Base-by-base conservation (phyloP, 2,329 filamentous ascomycete genomes). In the Pyrenophora graminea region DNA sequence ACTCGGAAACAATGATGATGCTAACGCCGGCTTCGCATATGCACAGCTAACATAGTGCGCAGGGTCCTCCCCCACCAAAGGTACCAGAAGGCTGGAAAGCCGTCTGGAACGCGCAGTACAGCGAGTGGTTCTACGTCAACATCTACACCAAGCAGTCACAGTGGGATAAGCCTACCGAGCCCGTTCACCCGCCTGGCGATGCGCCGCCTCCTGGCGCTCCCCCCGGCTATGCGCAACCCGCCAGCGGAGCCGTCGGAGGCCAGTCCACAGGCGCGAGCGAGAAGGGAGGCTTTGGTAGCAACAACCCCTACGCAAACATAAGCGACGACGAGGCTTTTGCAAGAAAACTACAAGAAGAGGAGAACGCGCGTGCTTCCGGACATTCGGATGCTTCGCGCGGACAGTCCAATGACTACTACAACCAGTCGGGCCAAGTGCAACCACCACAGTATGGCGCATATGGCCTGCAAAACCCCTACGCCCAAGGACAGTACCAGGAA, bases 91-190 rank as follows among this genome's bases (percentile, higher is more conserved):
- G 91, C 64, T 97, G 90, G 89, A 86, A 89, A 67, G 88, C 87
- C 9, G 84, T 90, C 59, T 96, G 87, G 84, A 94, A 96, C 73
- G 57, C 88, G 0, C 86, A 94, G 68, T 96, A 96, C 78, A 87
- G 87, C 67, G 88, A 94, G 82, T 96, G 90, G 87, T 96, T 94
- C 82, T 97, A 89, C 77, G 89, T 96, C 54, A 94, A 97, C 77
- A 84, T 89, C 55, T 84, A 86, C 74, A 96, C 91, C 59, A 94
- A 94, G 67, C 82, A 88, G 69, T 96, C 92, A 4, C 89, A 93
- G 81, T 97, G 92, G 92, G 89, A 96, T 4, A 87, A 85, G 62
- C 91, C 91, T 15, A 90, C 85, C 32, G 81, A 81, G 45, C 86
- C 89, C 37, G 85, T 85, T 45, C 82, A 83, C 59, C 79, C 82